phyloP scores from a whole-genome alignment of 768 basidiomycete species.

The Ramaria sp. region DNA sequence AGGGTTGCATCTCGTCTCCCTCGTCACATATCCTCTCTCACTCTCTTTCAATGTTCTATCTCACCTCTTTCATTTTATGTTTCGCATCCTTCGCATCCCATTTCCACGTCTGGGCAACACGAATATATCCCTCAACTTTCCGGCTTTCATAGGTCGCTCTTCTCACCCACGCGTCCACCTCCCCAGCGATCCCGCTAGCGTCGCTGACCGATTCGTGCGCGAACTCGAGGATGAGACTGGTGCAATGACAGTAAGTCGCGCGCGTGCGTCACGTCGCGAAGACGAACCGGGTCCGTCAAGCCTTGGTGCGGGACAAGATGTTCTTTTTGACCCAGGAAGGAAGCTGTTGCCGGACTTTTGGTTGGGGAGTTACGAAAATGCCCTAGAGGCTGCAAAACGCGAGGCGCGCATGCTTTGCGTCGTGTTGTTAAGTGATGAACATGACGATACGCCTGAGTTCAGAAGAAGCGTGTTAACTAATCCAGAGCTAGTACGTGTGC shows the following conservation, averaged over 20 bases:
- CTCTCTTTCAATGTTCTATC: slow-evolving; percentile 52
- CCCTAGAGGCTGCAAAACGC: slow-evolving; percentile 55
- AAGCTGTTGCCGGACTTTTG: slow-evolving; percentile 67
- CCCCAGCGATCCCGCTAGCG: slow-evolving; percentile 32
- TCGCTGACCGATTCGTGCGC: slow-evolving; percentile 66
- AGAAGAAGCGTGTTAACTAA: slow-evolving; percentile 72
- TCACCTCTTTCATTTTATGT: slow-evolving; percentile 51
- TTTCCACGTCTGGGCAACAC: slow-evolving; percentile 37
- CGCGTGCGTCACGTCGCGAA: slow-evolving; percentile 20
- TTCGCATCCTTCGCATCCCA: slow-evolving; percentile 57
- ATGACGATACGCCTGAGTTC: slow-evolving; percentile 82
- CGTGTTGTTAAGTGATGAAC: slow-evolving; percentile 77
- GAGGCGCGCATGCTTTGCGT: slow-evolving; percentile 71
- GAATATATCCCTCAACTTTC: slow-evolving; percentile 36
- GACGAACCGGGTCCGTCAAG: slow-evolving; percentile 18
- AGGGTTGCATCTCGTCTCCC: slow-evolving; percentile 15
- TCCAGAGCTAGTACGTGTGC: slow-evolving; percentile 49
- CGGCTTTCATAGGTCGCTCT: slow-evolving; percentile 24
- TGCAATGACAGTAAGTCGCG: slow-evolving; percentile 45
- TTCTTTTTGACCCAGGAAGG: not conserved
- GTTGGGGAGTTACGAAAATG: slow-evolving; percentile 71
- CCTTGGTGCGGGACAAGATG: slow-evolving; percentile 21
- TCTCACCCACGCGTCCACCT: slow-evolving; percentile 14
- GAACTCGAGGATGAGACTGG: slow-evolving; percentile 82
- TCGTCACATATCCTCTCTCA: slow-evolving; percentile 38